A percentile compares a stretch with the other conserved stretches of the same genome.
These are phyloP conservation scores for Fusarium armeniacum DNA, from an alignment of 2,329 filamentous ascomycete species.

Conservation along the genomic window DNA sequence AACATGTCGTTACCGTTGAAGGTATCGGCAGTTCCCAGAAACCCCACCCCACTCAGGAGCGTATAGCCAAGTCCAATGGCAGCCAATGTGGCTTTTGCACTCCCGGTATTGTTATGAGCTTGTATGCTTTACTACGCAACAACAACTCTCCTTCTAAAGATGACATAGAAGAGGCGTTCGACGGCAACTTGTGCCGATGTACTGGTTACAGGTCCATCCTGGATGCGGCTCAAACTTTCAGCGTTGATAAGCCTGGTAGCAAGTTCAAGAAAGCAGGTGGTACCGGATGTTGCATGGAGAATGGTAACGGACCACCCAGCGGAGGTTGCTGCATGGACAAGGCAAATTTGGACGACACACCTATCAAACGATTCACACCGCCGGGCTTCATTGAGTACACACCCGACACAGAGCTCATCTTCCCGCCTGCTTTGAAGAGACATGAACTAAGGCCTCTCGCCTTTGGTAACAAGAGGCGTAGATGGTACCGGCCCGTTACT, in stretches of 20 bases:
- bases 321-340: slow-evolving; percentile 79
- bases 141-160: slow-evolving; percentile 81
- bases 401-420: slow-evolving; percentile 94
- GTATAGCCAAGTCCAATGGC: slow-evolving; percentile 90
- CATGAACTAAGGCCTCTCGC: slow-evolving; percentile 85
- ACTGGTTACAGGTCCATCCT: slow-evolving; percentile 95
- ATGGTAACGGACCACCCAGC: slow-evolving; percentile 59
- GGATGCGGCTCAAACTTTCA: slow-evolving; percentile 93
- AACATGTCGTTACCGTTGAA: slow-evolving; percentile 98
- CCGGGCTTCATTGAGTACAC: slow-evolving; percentile 96
- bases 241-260: slow-evolving; percentile 62
- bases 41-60: slow-evolving; percentile 91
- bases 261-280: slow-evolving; percentile 62
- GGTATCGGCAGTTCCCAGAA: slow-evolving; percentile 90
- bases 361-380: slow-evolving; percentile 79
- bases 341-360: slow-evolving; percentile 62
- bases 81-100: slow-evolving; percentile 97
- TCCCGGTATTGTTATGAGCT: slow-evolving; percentile 96
- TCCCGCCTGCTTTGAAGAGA: slow-evolving; percentile 86
- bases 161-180: slow-evolving; percentile 95
- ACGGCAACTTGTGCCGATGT: slow-evolving; percentile 95
- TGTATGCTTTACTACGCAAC: slow-evolving; percentile 93
- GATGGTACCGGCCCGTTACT: slow-evolving; percentile 91
- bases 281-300: slow-evolving; percentile 80
- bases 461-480: slow-evolving; percentile 95